Evolutionary conservation across 148 eudicot genomes (phyloP), one percentile per base, ranked within the genome.

Genomic region (Heliosperma pusillum): DNA sequence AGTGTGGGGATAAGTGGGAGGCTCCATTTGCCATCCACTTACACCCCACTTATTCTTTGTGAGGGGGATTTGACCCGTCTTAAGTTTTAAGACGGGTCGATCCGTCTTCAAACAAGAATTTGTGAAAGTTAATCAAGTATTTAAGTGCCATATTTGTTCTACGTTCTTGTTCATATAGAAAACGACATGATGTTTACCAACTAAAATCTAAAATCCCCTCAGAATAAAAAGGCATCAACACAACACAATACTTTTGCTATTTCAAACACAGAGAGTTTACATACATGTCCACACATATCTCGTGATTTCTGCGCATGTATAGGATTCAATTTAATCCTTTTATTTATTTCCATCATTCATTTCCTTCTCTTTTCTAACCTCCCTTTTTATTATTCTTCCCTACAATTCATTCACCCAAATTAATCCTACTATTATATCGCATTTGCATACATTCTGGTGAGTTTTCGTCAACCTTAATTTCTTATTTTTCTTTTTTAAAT

Each of bases 241-340:
- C 17, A 6, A 40, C 69, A 65, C 15, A 65, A 65, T 27, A 63
- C 9, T 5, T 15, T n/a, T 33, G 20, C 24, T 30, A 30, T 4
- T 30, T 33, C 9, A 11, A 33, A 36, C n/a, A 26, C 17, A 19
- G n/a, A 63, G n/a, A 36, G 42, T 36, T 36, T 36, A 36, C 9
- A 1, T 11, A 63, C 26, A 69, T 45, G 29, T 69, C 29, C 71
- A 44, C 55, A 69, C 56, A 69, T 69, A 69, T 12, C 56, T 55
- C 53, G 17, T 69, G 56, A 69, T n/a, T 21, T 3, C 17, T 45
- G 56, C 71, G 56, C 52, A 45, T 69, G 10, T 21, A 69, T 69
- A 69, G 57, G 25, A 21, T 40, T 10, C 55, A 40, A 20, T 24
- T 21, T 67, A 11, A n/a, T 12, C 71, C 71, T 5, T 40, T 21